Conservation (phyloP, 768 basidiomycete genomes). For the Boletus rufocinnamomeus region DNA sequence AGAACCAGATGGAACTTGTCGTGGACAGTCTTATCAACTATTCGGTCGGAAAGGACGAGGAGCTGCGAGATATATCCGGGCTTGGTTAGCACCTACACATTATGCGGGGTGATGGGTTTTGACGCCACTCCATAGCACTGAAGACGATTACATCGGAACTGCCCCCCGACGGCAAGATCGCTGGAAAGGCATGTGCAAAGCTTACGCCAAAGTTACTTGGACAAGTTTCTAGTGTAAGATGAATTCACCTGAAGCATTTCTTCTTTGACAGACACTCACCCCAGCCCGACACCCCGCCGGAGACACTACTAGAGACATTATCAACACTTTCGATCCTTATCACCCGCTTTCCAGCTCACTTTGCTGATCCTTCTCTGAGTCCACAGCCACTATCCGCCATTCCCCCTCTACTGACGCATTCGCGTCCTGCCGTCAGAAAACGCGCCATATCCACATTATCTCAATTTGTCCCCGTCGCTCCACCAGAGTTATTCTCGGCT, state of each 20-base stretch:
- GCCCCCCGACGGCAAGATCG: constrained; percentile 78
- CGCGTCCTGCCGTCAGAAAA: constrained; percentile 87
- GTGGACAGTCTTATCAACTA: constrained; percentile 89
- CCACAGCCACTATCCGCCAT: constrained; percentile 67
- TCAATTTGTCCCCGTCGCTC: constrained; percentile 77
- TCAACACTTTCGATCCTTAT: constrained; percentile 88
- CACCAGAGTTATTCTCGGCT: constrained; percentile 58
- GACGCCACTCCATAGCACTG: constrained; percentile 56
- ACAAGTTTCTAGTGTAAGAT: constrained; percentile 72
- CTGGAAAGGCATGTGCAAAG: constrained; percentile 77
- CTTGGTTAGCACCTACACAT: constrained; percentile 57
- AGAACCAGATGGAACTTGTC: constrained; percentile 79
- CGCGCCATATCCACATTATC: constrained; percentile 86
- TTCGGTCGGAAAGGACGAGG: constrained; percentile 86
- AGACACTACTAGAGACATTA: constrained; percentile 80
- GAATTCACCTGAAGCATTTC: not conserved
- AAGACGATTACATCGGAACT: constrained; percentile 95
- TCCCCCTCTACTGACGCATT: constrained; percentile 71
- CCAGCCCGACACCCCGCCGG: constrained; percentile 70
- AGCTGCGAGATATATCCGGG: constrained; percentile 90
- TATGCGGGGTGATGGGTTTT: not conserved
- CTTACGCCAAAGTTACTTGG: constrained; percentile 80
- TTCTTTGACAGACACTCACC: constrained; percentile 10
- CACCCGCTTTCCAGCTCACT: constrained; percentile 74
- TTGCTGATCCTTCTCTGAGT: constrained; percentile 52